These are phyloP conservation scores for Phytophthora cactorum DNA, from an alignment of 352 stramenopile species.

Conservation along the genomic window DNA sequence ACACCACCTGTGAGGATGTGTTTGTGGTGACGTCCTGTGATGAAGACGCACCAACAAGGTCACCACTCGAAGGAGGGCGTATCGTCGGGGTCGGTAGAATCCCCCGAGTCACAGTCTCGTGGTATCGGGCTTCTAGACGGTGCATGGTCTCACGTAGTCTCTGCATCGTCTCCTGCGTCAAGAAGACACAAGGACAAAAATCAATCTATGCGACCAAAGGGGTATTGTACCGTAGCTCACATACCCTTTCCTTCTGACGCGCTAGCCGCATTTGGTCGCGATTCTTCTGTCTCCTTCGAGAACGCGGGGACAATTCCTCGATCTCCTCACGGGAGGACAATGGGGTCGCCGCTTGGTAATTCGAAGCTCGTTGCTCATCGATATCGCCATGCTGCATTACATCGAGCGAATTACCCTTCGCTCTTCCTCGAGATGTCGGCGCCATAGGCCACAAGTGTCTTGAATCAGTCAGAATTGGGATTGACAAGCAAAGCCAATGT, in stretches of 20 bases:
- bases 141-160: slow-evolving; percentile 53
- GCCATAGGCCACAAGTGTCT: slow-evolving; percentile 8
- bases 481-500: slow-evolving; percentile 16
- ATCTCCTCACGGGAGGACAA: slow-evolving; percentile 10
- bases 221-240: not conserved
- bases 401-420: not conserved
- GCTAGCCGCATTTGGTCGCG: slow-evolving; percentile 62
- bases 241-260: slow-evolving; percentile 50
- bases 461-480: slow-evolving; percentile 14
- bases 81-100: not conserved
- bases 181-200: not conserved
- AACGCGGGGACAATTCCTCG: slow-evolving; percentile 45
- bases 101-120: slow-evolving; percentile 16
- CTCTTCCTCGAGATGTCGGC: not conserved
- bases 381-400: not conserved
- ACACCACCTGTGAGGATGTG: not conserved
- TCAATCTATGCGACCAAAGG: not conserved
- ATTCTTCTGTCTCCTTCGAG: slow-evolving; percentile 57
- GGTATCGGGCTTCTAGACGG: slow-evolving; percentile 47
- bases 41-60: not conserved
- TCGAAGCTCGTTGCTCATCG: slow-evolving; percentile 5
- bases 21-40: not conserved
- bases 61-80: too few relatives aligned
- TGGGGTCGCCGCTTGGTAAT: not conserved
- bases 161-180: slow-evolving; percentile 50